Evolutionary conservation across 805 yeast species (phyloP).

Genomic region (Millerago galiae): DNA sequence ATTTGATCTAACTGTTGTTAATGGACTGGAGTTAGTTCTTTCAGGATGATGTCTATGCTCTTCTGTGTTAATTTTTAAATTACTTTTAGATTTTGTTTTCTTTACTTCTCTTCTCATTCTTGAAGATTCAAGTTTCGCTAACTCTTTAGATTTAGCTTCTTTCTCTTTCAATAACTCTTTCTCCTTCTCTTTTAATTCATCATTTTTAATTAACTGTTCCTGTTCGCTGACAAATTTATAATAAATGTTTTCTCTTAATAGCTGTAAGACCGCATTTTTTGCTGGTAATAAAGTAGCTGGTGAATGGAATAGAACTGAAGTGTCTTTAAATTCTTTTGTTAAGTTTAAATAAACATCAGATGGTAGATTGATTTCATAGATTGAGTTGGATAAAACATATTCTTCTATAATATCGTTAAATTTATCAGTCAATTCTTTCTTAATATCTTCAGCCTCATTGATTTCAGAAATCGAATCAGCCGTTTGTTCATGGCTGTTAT

Average conservation of each 20-base stretch:
- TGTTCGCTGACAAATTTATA: conserved; percentile 23
- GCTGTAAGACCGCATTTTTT: conserved; percentile 26
- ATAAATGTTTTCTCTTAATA: conserved; percentile 28
- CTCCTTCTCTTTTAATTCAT: conserved; percentile 1
- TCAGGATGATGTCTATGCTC: no score
- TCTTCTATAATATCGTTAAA: conserved; percentile 33
- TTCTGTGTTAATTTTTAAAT: no score
- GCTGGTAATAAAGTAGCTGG: conserved; percentile 26
- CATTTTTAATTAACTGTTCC: conserved; percentile 12
- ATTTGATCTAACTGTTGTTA: not conserved
- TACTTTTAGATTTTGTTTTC: no score
- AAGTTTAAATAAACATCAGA: conserved; percentile 28
- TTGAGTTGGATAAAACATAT: conserved; percentile 38
- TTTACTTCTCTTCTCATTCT: not conserved
- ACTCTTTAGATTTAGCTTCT: not conserved
- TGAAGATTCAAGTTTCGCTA: no score
- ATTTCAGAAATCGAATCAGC: not conserved
- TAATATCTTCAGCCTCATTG: conserved; percentile 5
- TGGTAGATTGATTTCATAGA: conserved; percentile 44
- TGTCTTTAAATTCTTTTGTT: conserved; percentile 21
- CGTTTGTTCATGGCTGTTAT: not conserved
- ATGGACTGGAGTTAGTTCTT: not conserved
- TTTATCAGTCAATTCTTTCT: conserved; percentile 23
- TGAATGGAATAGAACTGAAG: conserved; percentile 26
- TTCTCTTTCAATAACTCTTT: not conserved